Evolutionary conservation across 805 yeast genomes (phyloP).

Genomic region (Monosporozyma aerobia): DNA sequence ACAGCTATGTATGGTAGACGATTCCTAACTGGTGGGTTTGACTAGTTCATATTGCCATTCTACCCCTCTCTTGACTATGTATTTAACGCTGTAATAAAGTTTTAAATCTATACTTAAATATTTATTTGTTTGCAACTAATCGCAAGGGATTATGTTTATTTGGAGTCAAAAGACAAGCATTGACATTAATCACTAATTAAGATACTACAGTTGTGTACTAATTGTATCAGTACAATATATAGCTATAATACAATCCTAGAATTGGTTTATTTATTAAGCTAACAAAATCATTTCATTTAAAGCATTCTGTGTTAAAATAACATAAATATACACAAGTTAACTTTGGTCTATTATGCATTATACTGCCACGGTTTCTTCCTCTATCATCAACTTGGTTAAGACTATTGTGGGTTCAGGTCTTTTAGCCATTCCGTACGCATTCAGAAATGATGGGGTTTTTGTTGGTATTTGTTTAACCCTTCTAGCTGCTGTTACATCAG

Average conservation of each 20-base stretch:
- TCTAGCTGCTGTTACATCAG: slow-evolving; percentile 56
- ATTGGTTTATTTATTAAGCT: neutral
- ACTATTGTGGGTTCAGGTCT: slow-evolving; percentile 75
- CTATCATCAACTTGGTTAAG: slow-evolving; percentile 58
- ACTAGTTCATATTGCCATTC: neutral
- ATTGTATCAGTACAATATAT: neutral
- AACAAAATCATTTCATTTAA: neutral
- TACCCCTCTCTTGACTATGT: neutral
- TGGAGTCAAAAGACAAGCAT: neutral
- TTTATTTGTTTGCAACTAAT: neutral
- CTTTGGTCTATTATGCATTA: neutral
- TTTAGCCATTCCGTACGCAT: slow-evolving; percentile 63
- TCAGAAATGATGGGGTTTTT: slow-evolving; percentile 54
- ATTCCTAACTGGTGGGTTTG: slow-evolving; percentile 41
- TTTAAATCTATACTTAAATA: neutral
- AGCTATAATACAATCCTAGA: neutral
- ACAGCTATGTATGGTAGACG: slow-evolving; percentile 61
- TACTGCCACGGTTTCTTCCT: slow-evolving; percentile 45
- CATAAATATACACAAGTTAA: neutral
- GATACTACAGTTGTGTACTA: neutral
- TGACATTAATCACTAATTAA: neutral
- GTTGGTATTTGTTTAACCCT: slow-evolving; percentile 48
- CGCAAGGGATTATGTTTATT: neutral
- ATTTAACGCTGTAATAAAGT: neutral
- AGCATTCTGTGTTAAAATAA: neutral